A percentile compares a stretch with the other conserved stretches of the same genome.
phyloP scores from a whole-genome alignment of 345 rosid genomes.

The Brassica carinata region DNA sequence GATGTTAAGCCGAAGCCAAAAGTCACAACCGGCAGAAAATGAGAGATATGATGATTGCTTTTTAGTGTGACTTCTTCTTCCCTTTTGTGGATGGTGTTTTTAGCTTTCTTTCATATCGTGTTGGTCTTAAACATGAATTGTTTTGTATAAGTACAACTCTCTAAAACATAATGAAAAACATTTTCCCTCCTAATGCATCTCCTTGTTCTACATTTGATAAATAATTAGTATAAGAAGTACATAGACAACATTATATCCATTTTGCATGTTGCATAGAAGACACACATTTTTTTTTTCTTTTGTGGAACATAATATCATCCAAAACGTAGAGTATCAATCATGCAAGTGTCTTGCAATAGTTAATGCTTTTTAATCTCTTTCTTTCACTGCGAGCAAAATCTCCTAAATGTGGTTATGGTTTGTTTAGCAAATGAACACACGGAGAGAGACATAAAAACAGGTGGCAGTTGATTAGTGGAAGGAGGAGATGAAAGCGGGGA shows the following conservation, averaged over 20 bases:
- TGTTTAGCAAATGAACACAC: background rate
- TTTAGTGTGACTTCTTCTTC: background rate
- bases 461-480: conserved; percentile 31
- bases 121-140: background rate
- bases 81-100: background rate
- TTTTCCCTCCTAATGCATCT: background rate
- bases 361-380: background rate
- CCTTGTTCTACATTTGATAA: background rate
- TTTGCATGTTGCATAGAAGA: background rate
- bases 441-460: background rate
- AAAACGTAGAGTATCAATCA: background rate
- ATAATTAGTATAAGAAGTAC: background rate
- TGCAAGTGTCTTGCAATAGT: background rate
- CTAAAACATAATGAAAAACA: background rate
- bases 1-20: conserved; percentile 92
- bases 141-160: background rate
- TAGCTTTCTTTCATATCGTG: background rate
- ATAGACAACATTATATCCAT: background rate
- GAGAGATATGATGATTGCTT: conserved; percentile 35
- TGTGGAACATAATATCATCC: background rate
- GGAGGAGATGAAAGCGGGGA: conserved; percentile 33
- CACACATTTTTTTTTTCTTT: background rate
- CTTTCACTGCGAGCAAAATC: background rate
- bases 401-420: background rate
- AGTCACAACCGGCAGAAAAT: conserved; percentile 53